A percentile compares a stretch with the other conserved stretches of the same genome.
Evolutionary conservation across 371 early-diverging fungal genomes (phyloP).

Genomic region (Spraguea lophii): DNA sequence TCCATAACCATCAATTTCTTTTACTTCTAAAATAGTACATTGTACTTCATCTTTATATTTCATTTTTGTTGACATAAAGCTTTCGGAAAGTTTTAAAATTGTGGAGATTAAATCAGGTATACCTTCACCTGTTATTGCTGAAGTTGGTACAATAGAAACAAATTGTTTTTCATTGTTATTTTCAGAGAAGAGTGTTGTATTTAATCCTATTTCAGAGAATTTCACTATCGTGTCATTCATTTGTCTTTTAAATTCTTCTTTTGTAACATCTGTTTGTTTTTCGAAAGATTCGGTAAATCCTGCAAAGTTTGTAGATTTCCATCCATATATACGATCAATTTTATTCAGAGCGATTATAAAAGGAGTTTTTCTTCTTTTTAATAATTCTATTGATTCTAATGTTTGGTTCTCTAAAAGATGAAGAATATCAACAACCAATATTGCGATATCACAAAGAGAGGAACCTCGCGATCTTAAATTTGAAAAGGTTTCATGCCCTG

Average conservation of each 20-base stretch:
- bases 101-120: conserved; percentile 83
- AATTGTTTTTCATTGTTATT: conserved; percentile 78
- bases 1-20: conserved; percentile 96
- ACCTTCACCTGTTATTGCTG: conserved; percentile 96
- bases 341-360: conserved; percentile 99
- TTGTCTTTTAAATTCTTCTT: conserved; percentile 68
- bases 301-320: conserved; percentile 65
- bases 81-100: conserved; percentile 72
- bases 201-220: conserved; percentile 90
- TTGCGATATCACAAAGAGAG: conserved; percentile 96
- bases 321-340: conserved; percentile 89
- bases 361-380: conserved; percentile 81
- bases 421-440: conserved; percentile 96
- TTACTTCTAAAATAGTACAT: conserved; percentile 95
- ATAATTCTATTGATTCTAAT: conserved; percentile 74
- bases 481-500: conserved; percentile 98
- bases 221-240: conserved; percentile 58
- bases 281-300: conserved; percentile 58
- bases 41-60: conserved; percentile 84
- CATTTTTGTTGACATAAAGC: conserved; percentile 70
- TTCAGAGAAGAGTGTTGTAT: conserved; percentile 73
- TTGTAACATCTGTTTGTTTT: conserved; percentile 56
- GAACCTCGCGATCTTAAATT: conserved; percentile 91
- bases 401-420: conserved; percentile 98
- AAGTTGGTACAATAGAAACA: conserved; percentile 92